These are phyloP conservation scores for Stylosanthes scabra DNA, from an alignment of 331 rosid species.

Conservation along the genomic window DNA sequence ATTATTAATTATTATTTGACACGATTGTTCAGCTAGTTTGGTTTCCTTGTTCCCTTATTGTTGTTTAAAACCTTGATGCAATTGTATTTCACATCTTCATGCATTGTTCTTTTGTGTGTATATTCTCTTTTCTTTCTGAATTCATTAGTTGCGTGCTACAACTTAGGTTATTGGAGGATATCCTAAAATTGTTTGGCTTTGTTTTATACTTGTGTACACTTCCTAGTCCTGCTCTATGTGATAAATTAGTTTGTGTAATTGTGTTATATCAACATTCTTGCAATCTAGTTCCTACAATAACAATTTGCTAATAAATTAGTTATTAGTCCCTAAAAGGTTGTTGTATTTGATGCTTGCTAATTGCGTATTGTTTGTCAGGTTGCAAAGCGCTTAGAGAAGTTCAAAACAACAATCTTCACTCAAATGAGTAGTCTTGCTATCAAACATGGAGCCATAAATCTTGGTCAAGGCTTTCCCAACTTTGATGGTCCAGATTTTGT, in stretches of 20 bases:
- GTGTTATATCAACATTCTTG: too few species aligned
- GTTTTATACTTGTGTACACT: constrained; percentile 4
- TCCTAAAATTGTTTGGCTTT: constrained; percentile 17
- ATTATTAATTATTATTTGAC: background rate
- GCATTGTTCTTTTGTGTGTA: background rate
- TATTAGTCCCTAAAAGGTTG: too few species aligned
- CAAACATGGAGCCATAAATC: constrained; percentile 90
- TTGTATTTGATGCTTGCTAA: constrained; percentile 16
- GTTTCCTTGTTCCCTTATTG: background rate
- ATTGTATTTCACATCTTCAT: background rate
- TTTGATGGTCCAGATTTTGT: constrained; percentile 96
- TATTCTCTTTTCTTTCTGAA: background rate
- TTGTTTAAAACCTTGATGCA: background rate
- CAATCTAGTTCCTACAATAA: too few species aligned
- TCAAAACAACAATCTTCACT: constrained; percentile 89
- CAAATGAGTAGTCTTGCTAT: constrained; percentile 87
- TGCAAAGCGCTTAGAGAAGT: constrained; percentile 91
- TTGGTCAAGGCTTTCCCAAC: constrained; percentile 97
- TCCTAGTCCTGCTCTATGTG: background rate
- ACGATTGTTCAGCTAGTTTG: background rate
- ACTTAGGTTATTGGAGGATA: constrained; percentile 20
- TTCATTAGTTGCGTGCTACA: constrained; percentile 13
- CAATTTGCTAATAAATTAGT: too few species aligned
- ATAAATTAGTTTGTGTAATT: too few species aligned
- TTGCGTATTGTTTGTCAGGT: constrained; percentile 57